phyloP scores from a whole-genome alignment of 257 asterid genomes.

The Paraleonurus japonicus region DNA sequence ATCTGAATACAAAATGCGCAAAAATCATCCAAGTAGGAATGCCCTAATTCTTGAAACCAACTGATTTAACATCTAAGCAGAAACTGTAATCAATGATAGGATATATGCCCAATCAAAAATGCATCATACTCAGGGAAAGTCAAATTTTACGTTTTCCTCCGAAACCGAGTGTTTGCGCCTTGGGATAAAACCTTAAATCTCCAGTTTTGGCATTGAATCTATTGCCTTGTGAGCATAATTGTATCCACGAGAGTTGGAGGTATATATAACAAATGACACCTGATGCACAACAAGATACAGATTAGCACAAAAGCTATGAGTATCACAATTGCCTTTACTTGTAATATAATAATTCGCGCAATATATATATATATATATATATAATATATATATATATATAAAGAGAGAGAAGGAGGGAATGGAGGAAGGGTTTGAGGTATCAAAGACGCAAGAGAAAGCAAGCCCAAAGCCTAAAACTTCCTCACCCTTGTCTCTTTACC shows the following conservation, averaged over 20 bases:
- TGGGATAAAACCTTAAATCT: slow-evolving; percentile 28
- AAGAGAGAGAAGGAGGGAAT: slow-evolving; percentile 22
- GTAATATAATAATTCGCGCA: slow-evolving; percentile 2
- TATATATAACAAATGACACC: background rate
- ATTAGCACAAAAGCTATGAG: slow-evolving; percentile 22
- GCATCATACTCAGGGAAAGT: slow-evolving; percentile 31
- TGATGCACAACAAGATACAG: slow-evolving; percentile 8
- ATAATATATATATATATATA: background rate
- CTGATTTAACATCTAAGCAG: slow-evolving; percentile 13
- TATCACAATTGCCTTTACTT: slow-evolving; percentile 1
- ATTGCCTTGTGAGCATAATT: slow-evolving; percentile 28
- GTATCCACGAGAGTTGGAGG: slow-evolving; percentile 20
- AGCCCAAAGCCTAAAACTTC: slow-evolving; percentile 30
- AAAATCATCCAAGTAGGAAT: slow-evolving; percentile 9
- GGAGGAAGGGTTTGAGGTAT: slow-evolving; percentile 28
- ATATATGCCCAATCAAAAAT: slow-evolving; percentile 24
- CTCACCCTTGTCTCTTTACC: slow-evolving; percentile 17
- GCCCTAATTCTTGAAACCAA: slow-evolving; percentile 31
- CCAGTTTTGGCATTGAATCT: slow-evolving; percentile 36
- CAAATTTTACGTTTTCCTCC: slow-evolving; percentile 24
- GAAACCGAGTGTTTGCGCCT: slow-evolving; percentile 32
- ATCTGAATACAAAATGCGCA: slow-evolving; percentile 4
- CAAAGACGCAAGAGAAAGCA: slow-evolving; percentile 28
- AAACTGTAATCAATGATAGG: slow-evolving; percentile 17
- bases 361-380: background rate